Evolutionary conservation across 768 basidiomycete species (phyloP), one percentile per base, ranked within the genome.

Genomic region (Zangia roseola): DNA sequence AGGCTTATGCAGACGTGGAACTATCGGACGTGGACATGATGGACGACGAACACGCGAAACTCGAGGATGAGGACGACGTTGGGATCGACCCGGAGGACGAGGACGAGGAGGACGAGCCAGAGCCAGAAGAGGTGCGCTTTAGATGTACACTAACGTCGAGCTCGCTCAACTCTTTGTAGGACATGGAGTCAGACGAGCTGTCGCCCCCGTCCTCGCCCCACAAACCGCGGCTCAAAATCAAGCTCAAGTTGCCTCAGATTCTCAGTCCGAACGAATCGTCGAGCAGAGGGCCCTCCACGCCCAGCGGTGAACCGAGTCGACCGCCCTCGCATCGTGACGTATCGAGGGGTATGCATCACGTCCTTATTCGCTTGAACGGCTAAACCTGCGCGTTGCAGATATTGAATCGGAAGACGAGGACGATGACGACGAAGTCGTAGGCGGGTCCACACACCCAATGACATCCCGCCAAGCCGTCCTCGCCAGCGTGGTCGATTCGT

Each of bases 391-490:
- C 20, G 28, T n/a, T 13, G 19, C 43, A 74, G 73, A 71, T 30
- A 64, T 71, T 23, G 74, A 76, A 53, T 76, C 75, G 3, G 73
- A 70, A 39, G 70, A 70, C 21, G 62, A 65, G 2, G 72, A 71
- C 19, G 72, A 75, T 35, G 72, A 74, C 19, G 74, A 76, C 30
- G 75, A 78, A 40, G 71, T 66, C 5, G 49, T 50, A 1, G 57
- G 59, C 17, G 59, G 50, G 30, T 64, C 54, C 42, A 67, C 45
- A 45, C 67, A 69, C 36, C 76, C 73, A 6, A 75, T 78, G 72
- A 82, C 74, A 24, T 79, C 77, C 1, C 73, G 87, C 21, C 86
- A 89, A 55, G 87, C 87, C 2, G 86, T 85, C 14, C 70, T 88
- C 9, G 83, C 83, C 2, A 84, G 82, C 47, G 82, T 86, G 25